A percentile compares a stretch with the other conserved stretches of the same genome.
phyloP scores from a whole-genome alignment of 768 basidiomycete genomes.

The Boletus rex-veris region DNA sequence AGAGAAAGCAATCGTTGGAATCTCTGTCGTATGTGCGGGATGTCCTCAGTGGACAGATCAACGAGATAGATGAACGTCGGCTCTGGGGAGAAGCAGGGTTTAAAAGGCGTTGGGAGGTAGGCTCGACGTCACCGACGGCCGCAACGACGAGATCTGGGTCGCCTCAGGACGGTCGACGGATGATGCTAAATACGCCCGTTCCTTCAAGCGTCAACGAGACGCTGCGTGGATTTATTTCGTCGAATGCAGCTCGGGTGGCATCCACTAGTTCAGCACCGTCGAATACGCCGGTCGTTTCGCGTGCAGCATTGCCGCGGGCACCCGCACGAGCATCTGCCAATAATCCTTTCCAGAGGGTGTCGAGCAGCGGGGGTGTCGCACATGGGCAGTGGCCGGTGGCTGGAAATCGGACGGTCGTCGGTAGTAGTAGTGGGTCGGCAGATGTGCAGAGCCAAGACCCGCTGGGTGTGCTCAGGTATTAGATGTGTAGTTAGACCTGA shows the following conservation, averaged over 20 bases:
- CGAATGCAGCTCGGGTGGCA: constrained; percentile 9
- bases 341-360: constrained; percentile 30
- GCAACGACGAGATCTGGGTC: constrained; percentile 19
- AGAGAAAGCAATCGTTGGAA: constrained; percentile 63
- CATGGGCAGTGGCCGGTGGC: constrained; percentile 3
- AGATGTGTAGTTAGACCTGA: constrained; percentile 2
- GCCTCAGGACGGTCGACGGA: constrained; percentile 17
- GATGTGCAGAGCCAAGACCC: constrained; percentile 25
- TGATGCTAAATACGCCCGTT: constrained; percentile 7
- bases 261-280: constrained; percentile 16
- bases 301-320: constrained; percentile 15
- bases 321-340: constrained; percentile 26
- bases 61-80: constrained; percentile 61
- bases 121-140: constrained; percentile 23
- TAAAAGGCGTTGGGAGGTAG: constrained; percentile 35
- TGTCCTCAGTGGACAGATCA: constrained; percentile 53
- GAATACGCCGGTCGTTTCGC: constrained; percentile 5
- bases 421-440: constrained; percentile 3
- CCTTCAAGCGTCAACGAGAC: constrained; percentile 20
- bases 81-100: constrained; percentile 55
- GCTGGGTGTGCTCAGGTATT: constrained; percentile 26
- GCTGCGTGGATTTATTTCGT: constrained; percentile 19
- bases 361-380: constrained; percentile 5
- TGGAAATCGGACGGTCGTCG: background rate
- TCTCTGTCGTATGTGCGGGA: constrained; percentile 77